Evolutionary conservation across 2,329 filamentous ascomycete genomes (phyloP), one percentile per base, ranked within the genome.

Genomic region (Beauveria caledonica): DNA sequence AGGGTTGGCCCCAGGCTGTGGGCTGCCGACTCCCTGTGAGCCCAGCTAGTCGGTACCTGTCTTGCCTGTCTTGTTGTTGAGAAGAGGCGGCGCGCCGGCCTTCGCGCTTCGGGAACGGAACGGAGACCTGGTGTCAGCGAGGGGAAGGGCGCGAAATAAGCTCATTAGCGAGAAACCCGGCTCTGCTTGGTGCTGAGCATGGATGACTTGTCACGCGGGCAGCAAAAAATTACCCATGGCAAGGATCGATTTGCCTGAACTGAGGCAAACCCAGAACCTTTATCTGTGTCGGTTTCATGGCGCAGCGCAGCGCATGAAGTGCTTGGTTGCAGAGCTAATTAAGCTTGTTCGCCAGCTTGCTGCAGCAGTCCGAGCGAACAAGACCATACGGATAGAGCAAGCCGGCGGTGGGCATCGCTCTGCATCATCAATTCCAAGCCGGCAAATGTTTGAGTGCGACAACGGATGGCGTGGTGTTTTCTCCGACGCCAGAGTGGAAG

Each of bases 151-250:
- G 25, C 21, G 46, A 59, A 59, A 52, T 59, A 59, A 52, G 56
- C 56, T 59, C 56, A 59, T 59, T 48, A 42, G 48, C 48, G 46
- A 59, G 46, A 29, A 52, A 52, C 46, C 56, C 25, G 39, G 56
- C n/a, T 52, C 46, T 19, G 46, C 33, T 29, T 51, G 33, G 46
- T 50, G 49, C 27, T 48, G 57, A 48, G 57, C 49, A 53, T 53
- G 57, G 57, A 53, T 60, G 11, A 40, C 3, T 40, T 44, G 57
- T 60, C 57, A 60, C 57, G 49, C 49, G 57, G 21, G 29, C 40
- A 29, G 57, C 27, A 58, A 50, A 58, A 58, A 23, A 11, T 36
- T 21, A 36, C 36, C 11, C 8, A 21, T 25, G n/a, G 29, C 57
- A 60, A 48, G 57, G 57, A 46, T 60, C 19, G 40, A 25, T 44